These are phyloP conservation scores for Cicer pinnatifidum DNA, from an alignment of 306 rosid species.

Conservation along the genomic window DNA sequence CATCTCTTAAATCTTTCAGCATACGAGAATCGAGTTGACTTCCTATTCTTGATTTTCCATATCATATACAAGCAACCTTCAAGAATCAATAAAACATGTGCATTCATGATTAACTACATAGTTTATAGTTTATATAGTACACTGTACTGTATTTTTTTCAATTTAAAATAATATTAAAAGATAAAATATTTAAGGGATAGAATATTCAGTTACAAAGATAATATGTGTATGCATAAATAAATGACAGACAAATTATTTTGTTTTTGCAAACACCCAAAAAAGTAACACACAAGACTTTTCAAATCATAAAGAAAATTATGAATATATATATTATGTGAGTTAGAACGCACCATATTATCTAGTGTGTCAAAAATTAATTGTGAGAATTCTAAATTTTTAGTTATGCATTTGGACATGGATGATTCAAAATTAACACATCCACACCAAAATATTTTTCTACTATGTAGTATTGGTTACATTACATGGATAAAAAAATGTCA, in stretches of 20 bases:
- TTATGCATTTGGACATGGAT: background rate
- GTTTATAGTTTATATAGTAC: background rate
- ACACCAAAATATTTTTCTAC: background rate
- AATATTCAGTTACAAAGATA: background rate
- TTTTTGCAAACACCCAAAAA: no score
- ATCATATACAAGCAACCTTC: constrained; percentile 31
- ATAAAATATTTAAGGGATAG: background rate
- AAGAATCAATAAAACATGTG: constrained; percentile 18
- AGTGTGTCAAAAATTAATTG: background rate
- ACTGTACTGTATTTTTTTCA: background rate
- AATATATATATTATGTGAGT: background rate
- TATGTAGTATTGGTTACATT: background rate
- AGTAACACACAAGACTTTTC: background rate
- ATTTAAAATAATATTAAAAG: background rate
- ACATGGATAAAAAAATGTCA: background rate
- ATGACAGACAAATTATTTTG: background rate
- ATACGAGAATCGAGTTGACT: constrained; percentile 16
- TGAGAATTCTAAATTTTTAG: background rate
- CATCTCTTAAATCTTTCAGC: constrained; percentile 29
- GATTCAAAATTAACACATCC: background rate
- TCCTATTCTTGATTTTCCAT: constrained; percentile 40
- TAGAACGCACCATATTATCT: background rate
- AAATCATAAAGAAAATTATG: background rate
- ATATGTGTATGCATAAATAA: background rate
- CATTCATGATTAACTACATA: constrained; percentile 13